These are phyloP conservation scores for Inosperma sp. DNA, from an alignment of 768 basidiomycete genomes.

Conservation along the genomic window DNA sequence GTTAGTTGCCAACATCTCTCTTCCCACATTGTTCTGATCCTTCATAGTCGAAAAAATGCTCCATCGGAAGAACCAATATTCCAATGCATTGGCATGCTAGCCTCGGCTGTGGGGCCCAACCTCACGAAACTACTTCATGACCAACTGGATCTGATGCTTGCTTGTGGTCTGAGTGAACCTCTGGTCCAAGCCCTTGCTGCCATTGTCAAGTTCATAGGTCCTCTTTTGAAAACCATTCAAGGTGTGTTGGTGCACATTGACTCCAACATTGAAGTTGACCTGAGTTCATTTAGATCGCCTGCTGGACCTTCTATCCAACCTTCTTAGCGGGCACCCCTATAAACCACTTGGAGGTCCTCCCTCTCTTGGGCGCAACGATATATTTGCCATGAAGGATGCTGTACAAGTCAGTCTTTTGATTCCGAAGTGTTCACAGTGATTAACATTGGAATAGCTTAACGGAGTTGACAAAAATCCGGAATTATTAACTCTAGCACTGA, in stretches of 20 bases:
- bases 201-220: conserved; percentile 84
- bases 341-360: conserved; percentile 83
- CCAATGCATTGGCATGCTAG: conserved; percentile 96
- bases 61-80: conserved; percentile 94
- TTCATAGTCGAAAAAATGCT: conserved; percentile 73
- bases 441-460: conserved; percentile 28
- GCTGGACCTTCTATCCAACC: conserved; percentile 75
- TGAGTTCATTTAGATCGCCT: conserved; percentile 62
- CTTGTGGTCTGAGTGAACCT: conserved; percentile 87
- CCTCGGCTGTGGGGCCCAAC: conserved; percentile 91
- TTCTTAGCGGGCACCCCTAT: conserved; percentile 81
- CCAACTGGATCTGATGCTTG: conserved; percentile 94
- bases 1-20: conserved; percentile 35
- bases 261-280: background rate
- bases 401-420: conserved; percentile 39
- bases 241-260: conserved; percentile 42
- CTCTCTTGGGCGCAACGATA: conserved; percentile 51
- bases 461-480: conserved; percentile 62
- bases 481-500: conserved; percentile 74
- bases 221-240: conserved; percentile 88
- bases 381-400: conserved; percentile 45
- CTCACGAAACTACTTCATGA: conserved; percentile 94
- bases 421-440: background rate
- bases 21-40: background rate
- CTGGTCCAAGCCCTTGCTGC: conserved; percentile 78